phyloP scores from a whole-genome alignment of 2,329 filamentous ascomycete genomes.

The Botryosphaeria dothidea region DNA sequence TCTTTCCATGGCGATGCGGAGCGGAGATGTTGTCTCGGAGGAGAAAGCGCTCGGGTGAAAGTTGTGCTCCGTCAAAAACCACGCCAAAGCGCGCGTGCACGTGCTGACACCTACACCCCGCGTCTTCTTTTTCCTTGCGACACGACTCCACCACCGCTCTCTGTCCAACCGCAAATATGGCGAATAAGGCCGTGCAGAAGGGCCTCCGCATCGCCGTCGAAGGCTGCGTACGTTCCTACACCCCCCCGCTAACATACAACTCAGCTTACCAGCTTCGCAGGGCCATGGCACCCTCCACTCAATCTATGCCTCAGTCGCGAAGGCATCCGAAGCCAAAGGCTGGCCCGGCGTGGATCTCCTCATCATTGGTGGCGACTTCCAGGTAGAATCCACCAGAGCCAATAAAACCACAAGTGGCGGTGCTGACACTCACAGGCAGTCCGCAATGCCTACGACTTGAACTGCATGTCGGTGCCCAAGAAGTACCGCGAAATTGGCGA shows the following conservation, averaged over 20 bases:
- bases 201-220: slow-evolving; percentile 75
- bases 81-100: neutral
- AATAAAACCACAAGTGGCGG: slow-evolving; percentile 6
- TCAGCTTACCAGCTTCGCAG: slow-evolving; percentile 44
- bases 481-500: slow-evolving; percentile 90
- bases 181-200: neutral
- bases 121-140: neutral
- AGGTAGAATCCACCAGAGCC: slow-evolving; percentile 53
- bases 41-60: neutral
- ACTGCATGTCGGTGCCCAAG: slow-evolving; percentile 81
- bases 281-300: slow-evolving; percentile 90
- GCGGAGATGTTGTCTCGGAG: neutral
- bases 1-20: neutral
- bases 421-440: slow-evolving; percentile 61
- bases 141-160: neutral
- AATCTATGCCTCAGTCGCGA: slow-evolving; percentile 79
- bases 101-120: neutral
- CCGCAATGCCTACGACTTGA: slow-evolving; percentile 84
- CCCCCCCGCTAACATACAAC: neutral
- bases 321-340: slow-evolving; percentile 66
- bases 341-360: slow-evolving; percentile 82
- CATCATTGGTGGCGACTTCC: slow-evolving; percentile 96
- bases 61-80: neutral
- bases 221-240: slow-evolving; percentile 69
- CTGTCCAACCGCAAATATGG: neutral